Base-by-base conservation (phyloP, 2,329 filamentous ascomycete genomes). In the Alternaria sp. region DNA sequence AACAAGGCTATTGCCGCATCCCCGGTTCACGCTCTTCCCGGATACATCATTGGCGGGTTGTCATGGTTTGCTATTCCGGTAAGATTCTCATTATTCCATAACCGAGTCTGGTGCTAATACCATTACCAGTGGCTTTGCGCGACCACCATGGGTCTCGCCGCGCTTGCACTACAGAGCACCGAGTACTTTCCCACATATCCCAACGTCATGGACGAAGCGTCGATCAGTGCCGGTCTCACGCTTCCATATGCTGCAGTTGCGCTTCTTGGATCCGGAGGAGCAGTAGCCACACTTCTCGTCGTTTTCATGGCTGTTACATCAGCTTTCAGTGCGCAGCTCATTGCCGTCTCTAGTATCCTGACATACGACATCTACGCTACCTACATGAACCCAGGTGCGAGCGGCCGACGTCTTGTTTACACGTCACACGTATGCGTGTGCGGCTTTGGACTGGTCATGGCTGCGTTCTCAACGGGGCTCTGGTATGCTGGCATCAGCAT, bases 1-100 rank as follows among this genome's bases (percentile, higher is more conserved):
- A 96, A 93, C 81, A 95, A 96, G 79, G 93, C 93, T 16, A 96
- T 97, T 70, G 92, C 93, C 5, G 93, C 94, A 0, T 90, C 88
- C 16, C 93, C 93, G 0, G 90, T 94, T 0, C 89, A 94, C 55
- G 93, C 93, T 0, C 87, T 97, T 4, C 93, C 93, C 0, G 93
- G 93, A 12, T 76, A 75, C 57, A 74, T 75, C 47, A 77, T 84
- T n/a, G 67, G 70, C 18, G 65, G 82, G 0, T 69, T 84, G 5
- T 79, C 78, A 1, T 84, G 81, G 78, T 83, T 83, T 57, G 81
- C 80, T 12, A 82, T 84, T 28, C 82, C 81, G 0, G 63, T 67
- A 60, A n/a, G 54, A 24, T 2, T n/a, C 72, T 16, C 9, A 0
- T 34, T 1, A 65, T 7, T 11, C 3, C 8, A 11, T 20, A 22